phyloP scores from a whole-genome alignment of 805 yeast species.

The Candida maesae region DNA sequence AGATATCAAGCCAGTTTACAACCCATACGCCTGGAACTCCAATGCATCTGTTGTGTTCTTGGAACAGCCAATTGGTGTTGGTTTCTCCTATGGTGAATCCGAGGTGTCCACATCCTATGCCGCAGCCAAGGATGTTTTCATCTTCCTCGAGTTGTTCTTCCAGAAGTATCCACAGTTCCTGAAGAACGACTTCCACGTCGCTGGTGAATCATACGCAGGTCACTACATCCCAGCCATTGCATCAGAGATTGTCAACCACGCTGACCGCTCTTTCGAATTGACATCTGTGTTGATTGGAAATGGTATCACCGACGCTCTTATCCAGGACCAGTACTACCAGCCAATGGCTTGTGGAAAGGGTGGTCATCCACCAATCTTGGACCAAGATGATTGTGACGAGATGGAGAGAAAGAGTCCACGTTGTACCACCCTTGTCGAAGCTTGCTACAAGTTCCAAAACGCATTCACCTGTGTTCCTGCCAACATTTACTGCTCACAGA shows the following conservation, averaged over 20 bases:
- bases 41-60: slow-evolving; percentile 88
- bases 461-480: slow-evolving; percentile 85
- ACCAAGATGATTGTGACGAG: slow-evolving; percentile 62
- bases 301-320: slow-evolving; percentile 83
- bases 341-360: slow-evolving; percentile 96
- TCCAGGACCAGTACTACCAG: slow-evolving; percentile 73
- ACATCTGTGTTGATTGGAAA: slow-evolving; percentile 86
- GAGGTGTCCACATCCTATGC: slow-evolving; percentile 68
- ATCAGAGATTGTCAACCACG: slow-evolving; percentile 42
- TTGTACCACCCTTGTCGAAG: slow-evolving; percentile 57
- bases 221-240: slow-evolving; percentile 76
- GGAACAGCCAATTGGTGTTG: slow-evolving; percentile 94
- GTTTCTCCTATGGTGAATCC: slow-evolving; percentile 72
- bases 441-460: slow-evolving; percentile 60
- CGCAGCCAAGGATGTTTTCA: slow-evolving; percentile 85
- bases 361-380: slow-evolving; percentile 72
- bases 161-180: slow-evolving; percentile 73
- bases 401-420: slow-evolving; percentile 62
- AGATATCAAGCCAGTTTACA: slow-evolving; percentile 62
- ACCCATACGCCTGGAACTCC: slow-evolving; percentile 87
- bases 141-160: slow-evolving; percentile 80
- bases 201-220: slow-evolving; percentile 85
- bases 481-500: slow-evolving; percentile 68
- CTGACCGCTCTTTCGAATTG: slow-evolving; percentile 57
- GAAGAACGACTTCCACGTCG: slow-evolving; percentile 61